These are phyloP conservation scores for Musa troglodytarum DNA, from an alignment of 176 grass and related monocot genomes.

Conservation along the genomic window DNA sequence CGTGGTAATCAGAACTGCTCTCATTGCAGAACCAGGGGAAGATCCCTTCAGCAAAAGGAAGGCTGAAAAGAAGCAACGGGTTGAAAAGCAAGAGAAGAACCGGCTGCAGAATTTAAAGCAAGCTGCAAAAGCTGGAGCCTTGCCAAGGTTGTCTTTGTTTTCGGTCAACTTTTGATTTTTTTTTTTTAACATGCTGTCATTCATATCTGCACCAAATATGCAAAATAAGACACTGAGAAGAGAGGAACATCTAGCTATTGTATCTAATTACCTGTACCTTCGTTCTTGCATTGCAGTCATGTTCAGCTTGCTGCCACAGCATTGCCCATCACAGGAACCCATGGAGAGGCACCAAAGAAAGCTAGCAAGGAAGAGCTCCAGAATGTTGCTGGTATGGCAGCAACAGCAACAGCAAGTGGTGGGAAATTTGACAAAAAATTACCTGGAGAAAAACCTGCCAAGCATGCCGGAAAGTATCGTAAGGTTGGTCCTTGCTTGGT, in stretches of 20 bases:
- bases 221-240: not conserved
- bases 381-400: slow-evolving; percentile 74
- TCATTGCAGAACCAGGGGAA: slow-evolving; percentile 56
- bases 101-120: slow-evolving; percentile 75
- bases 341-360: slow-evolving; percentile 61
- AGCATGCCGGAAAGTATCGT: slow-evolving; percentile 77
- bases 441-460: slow-evolving; percentile 74
- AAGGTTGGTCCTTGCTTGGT: slow-evolving; percentile 29
- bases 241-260: not conserved
- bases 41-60: slow-evolving; percentile 86
- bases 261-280: slow-evolving; percentile 5
- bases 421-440: slow-evolving; percentile 92
- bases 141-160: slow-evolving; percentile 60
- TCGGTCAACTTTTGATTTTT: not conserved
- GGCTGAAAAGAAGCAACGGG: slow-evolving; percentile 70
- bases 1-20: not conserved
- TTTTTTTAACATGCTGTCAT: too few species aligned
- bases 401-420: slow-evolving; percentile 77
- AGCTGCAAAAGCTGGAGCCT: slow-evolving; percentile 68
- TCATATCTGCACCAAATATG: not conserved
- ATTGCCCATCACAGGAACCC: slow-evolving; percentile 66
- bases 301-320: slow-evolving; percentile 75
- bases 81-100: slow-evolving; percentile 89
- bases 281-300: slow-evolving; percentile 41
- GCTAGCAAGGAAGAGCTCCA: slow-evolving; percentile 60